phyloP scores from a whole-genome alignment of 2,329 filamentous ascomycete genomes.

The Mycosphaerelloides madeirae region DNA sequence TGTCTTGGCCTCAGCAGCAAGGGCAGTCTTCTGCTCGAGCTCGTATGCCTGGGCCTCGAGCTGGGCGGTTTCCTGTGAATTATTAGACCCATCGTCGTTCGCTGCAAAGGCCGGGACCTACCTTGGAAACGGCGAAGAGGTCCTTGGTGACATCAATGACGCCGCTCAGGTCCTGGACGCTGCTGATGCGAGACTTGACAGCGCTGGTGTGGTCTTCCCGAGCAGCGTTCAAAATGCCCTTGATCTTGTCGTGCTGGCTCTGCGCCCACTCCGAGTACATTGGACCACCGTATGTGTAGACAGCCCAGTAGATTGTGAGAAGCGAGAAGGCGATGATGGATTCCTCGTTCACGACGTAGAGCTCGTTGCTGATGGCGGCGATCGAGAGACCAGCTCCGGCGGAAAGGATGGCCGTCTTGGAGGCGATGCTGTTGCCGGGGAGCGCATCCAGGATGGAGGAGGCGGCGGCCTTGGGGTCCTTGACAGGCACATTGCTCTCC shows the following conservation, averaged over 20 bases:
- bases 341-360: slow-evolving; percentile 99
- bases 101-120: slow-evolving; percentile 37
- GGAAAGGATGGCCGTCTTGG: slow-evolving; percentile 96
- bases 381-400: slow-evolving; percentile 83
- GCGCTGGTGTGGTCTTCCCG: slow-evolving; percentile 91
- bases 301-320: slow-evolving; percentile 83
- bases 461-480: slow-evolving; percentile 95
- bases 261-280: slow-evolving; percentile 91
- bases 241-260: slow-evolving; percentile 84
- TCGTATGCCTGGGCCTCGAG: slow-evolving; percentile 95
- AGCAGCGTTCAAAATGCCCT: slow-evolving; percentile 88
- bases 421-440: slow-evolving; percentile 84
- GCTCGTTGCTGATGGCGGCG: slow-evolving; percentile 98
- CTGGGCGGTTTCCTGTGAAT: slow-evolving; percentile 85
- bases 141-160: slow-evolving; percentile 97
- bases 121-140: slow-evolving; percentile 97
- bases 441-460: slow-evolving; percentile 91
- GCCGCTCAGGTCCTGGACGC: slow-evolving; percentile 87
- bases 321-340: slow-evolving; percentile 89
- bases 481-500: slow-evolving; percentile 59
- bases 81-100: neutral
- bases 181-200: slow-evolving; percentile 89
- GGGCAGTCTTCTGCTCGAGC: slow-evolving; percentile 91
- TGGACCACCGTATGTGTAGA: slow-evolving; percentile 91
- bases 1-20: slow-evolving; percentile 86